phyloP scores from a whole-genome alignment of 1,284 basidiomycete species.

The Malassezia brasiliensis region DNA sequence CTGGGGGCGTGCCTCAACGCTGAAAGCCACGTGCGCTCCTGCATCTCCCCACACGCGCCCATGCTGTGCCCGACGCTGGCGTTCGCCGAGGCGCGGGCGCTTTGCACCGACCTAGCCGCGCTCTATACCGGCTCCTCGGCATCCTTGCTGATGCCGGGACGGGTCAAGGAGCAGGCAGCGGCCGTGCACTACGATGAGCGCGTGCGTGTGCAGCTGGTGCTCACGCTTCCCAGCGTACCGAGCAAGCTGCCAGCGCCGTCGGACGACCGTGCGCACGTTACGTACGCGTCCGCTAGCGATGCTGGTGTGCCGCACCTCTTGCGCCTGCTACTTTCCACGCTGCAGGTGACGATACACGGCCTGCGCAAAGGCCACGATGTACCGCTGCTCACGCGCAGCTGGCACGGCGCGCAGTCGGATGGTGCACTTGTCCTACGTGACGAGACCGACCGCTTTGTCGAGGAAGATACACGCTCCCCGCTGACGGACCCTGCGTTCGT shows the following conservation, averaged over 20 bases:
- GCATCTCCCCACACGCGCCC: no score
- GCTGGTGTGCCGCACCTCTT: neutral
- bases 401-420: neutral
- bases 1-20: no score
- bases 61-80: constrained; percentile 10
- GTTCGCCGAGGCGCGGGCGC: constrained; percentile 11
- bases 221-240: constrained; percentile 9
- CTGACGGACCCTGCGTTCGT: neutral
- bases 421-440: neutral
- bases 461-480: neutral
- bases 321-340: neutral
- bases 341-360: neutral
- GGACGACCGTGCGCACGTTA: neutral
- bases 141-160: neutral
- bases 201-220: constrained; percentile 2
- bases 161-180: neutral
- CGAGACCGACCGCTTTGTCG: neutral
- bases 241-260: constrained; percentile 4
- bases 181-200: constrained; percentile 8
- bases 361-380: neutral
- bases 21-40: no score
- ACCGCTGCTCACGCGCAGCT: neutral
- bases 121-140: constrained; percentile 3
- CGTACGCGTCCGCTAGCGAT: no score
- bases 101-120: constrained; percentile 8